Base-by-base conservation (phyloP, 768 basidiomycete species). In the Pholiota conissans region DNA sequence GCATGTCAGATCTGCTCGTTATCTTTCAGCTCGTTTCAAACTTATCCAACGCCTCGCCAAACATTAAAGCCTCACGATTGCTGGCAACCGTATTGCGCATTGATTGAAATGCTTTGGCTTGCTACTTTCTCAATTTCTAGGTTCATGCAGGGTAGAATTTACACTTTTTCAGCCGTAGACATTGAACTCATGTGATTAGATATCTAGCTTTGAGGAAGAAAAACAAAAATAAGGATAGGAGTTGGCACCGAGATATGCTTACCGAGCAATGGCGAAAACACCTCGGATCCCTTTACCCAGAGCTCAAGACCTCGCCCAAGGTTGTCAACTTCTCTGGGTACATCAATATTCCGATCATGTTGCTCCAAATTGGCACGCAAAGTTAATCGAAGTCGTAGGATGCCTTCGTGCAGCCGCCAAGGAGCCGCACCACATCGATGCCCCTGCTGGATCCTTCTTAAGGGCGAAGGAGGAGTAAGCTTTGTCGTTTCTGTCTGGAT, bases 331-430 rank as follows among this genome's bases (percentile, higher is more conserved):
- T 30, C 53, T 54, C 40, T 54, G 53, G 53, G 53, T 54, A 45
- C 29, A 54, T 30, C 13, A 13, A 30, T 54, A 28, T 54, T 22
- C 53, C 42, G 53, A 46, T 46, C 42, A 42, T 30, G 11, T 46
- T 18, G 45, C 29, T 42, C 34, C 26, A 30, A 16, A 54, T 46
- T 11, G 6, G 32, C 29, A 42, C 4, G 11, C 53, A 54, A 26
- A 27, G 24, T 26, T 26, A 35, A 39, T 46, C 46, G 53, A 29
- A 45, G 53, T 29, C 45, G 29, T 45, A 20, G 20, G 28, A 11
- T 32, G 16, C 28, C 53, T 54, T 54, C 53, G 18, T 46, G 42
- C 22, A 34, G 53, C 42, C 32, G 42, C 53, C 53, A 54, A 54
- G 53, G 32, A 30, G 18, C 52, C 37, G 30, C 52, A 30, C 34